phyloP scores from a whole-genome alignment of 352 stramenopile genomes.

The Phytophthora pistaciae region DNA sequence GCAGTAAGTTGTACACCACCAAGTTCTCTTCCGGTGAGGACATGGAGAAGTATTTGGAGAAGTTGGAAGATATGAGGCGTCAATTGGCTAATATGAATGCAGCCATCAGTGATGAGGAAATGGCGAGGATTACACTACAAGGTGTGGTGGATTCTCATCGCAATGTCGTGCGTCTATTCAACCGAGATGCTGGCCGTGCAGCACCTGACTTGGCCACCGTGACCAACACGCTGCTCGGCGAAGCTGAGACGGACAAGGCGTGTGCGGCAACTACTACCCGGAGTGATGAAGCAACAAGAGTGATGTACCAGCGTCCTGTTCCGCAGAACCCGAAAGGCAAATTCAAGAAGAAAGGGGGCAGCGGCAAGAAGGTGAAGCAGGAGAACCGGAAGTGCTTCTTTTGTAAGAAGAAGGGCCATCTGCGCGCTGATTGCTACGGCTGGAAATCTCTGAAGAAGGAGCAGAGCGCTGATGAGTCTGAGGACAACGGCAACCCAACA shows the following conservation, averaged over 20 bases:
- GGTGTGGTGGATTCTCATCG: neutral
- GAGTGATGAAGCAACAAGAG: neutral
- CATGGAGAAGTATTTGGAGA: neutral
- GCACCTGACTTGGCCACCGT: neutral
- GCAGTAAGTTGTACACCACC: conserved; percentile 8
- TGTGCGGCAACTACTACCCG: neutral
- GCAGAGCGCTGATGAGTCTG: neutral
- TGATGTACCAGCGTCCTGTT: neutral
- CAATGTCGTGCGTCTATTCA: neutral
- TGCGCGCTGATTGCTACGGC: neutral
- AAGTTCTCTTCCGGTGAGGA: too few species aligned
- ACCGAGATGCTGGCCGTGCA: neutral
- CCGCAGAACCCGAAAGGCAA: neutral
- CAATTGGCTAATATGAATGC: neutral
- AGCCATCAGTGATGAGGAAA: neutral
- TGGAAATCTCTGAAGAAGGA: neutral
- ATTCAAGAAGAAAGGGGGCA: neutral
- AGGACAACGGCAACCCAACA: neutral
- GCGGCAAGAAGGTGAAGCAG: neutral
- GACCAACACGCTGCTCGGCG: neutral
- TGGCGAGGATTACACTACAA: neutral
- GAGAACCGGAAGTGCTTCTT: neutral
- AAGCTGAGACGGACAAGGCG: neutral
- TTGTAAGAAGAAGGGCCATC: neutral
- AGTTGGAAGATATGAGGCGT: neutral